Evolutionary conservation across 306 rosid genomes (phyloP), one percentile per base, ranked within the genome.

Genomic region (Prunus dulcis): DNA sequence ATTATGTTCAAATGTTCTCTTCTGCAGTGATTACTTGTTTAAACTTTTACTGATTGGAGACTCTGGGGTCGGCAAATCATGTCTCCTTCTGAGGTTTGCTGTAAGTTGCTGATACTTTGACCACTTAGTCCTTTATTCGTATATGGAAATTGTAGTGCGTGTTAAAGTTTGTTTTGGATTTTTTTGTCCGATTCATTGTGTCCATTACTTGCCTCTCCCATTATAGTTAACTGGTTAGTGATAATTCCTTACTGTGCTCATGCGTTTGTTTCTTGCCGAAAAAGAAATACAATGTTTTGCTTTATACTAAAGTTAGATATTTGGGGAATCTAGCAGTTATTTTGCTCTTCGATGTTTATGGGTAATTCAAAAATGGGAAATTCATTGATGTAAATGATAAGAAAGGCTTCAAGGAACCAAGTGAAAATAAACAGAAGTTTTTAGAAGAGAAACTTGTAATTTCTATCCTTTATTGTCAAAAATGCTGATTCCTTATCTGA

Each of bases 31-130:
- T 71, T 87, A 87, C 75, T 69, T 87, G 82, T 87, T 87, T 81
- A 87, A 87, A 69, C 88, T 87, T 76, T 76, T 87, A 77, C 86
- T 87, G 22, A 87, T 84, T 73, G 90, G 88, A 73, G 90, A 87
- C 53, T 87, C 88, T 19, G 90, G 88, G 18, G 90, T 87, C 55
- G 88, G 90, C 2, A 87, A 87, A 45, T 84, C 88, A 43, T 84
- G 90, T 51, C 90, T 87, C 65, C 90, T 87, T 9, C 74, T 84
- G 84, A 81, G 90, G 81, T 87, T 87, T 71, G 84, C 88, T 32
- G 90, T 87, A 78, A 84, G 90, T 71, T 64, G 20, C 28, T n/a
- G 14, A 66, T 25, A 12, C 56, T 65, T 47, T 45, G 41, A 47
- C 15, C 12, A 2, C 28, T 27, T 69, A 4, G 61, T 4, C 61